Evolutionary conservation across 805 yeast genomes (phyloP).

Genomic region (Ogataea methanolica): DNA sequence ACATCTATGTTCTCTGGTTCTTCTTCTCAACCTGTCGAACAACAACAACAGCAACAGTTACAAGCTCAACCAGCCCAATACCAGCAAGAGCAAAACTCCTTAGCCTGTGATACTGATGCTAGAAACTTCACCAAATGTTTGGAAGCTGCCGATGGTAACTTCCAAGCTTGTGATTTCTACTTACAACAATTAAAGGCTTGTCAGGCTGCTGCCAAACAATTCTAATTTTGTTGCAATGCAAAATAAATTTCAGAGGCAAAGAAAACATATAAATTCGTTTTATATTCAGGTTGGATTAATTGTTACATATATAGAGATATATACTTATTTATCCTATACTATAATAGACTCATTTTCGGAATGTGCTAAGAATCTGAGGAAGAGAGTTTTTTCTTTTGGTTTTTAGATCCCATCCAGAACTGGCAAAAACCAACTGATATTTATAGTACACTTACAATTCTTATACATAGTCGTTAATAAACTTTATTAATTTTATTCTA

Average conservation of each 20-base stretch:
- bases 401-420: too few species aligned
- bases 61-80: constrained; percentile 31
- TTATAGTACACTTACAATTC: background rate
- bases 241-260: background rate
- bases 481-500: background rate
- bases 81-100: constrained; percentile 39
- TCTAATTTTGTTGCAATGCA: constrained; percentile 35
- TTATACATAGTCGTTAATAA: constrained; percentile 11
- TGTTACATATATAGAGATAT: too few species aligned
- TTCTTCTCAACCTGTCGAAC: constrained; percentile 32
- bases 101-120: constrained; percentile 85
- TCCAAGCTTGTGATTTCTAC: constrained; percentile 95
- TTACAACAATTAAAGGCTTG: constrained; percentile 97
- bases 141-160: constrained; percentile 90
- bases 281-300: background rate
- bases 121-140: constrained; percentile 93
- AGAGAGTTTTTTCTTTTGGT: too few species aligned
- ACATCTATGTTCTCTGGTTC: constrained; percentile 86
- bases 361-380: too few species aligned
- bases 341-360: too few species aligned
- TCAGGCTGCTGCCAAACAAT: constrained; percentile 86
- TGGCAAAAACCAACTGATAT: background rate
- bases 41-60: background rate
- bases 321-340: too few species aligned
- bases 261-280: background rate